Evolutionary conservation across 148 eudicot species (phyloP).

Genomic region (Fagopyrum homotropicum): DNA sequence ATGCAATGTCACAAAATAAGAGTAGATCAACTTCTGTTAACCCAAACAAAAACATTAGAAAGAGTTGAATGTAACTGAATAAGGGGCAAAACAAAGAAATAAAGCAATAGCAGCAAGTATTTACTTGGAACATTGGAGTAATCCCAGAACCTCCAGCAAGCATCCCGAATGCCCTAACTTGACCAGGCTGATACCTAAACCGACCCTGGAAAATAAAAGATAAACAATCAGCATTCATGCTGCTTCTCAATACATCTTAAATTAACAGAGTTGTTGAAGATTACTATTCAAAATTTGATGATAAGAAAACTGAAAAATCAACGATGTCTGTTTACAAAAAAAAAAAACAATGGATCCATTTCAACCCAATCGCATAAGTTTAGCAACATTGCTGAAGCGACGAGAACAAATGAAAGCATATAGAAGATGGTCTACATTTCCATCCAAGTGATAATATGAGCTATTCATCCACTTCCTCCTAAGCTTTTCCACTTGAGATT

Average conservation of each 20-base stretch:
- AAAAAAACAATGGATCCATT: not conserved
- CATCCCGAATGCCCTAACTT: slow-evolving; percentile 89
- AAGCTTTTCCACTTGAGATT: not conserved
- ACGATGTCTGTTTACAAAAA: not conserved
- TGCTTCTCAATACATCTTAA: not conserved
- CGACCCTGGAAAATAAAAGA: slow-evolving; percentile 48
- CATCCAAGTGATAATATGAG: too few species aligned
- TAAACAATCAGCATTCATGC: slow-evolving; percentile 3
- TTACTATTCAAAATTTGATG: not conserved
- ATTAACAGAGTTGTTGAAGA: not conserved
- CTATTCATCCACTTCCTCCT: too few species aligned
- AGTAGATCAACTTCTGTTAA: not conserved
- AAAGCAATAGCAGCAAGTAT: slow-evolving; percentile 10
- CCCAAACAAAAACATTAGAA: not conserved
- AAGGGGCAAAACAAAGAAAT: not conserved
- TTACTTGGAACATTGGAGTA: slow-evolving; percentile 81
- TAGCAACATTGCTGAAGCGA: not conserved
- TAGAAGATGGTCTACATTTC: not conserved
- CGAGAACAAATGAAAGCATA: not conserved
- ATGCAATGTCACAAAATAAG: not conserved
- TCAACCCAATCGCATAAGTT: not conserved
- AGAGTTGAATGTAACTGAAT: not conserved
- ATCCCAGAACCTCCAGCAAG: slow-evolving; percentile 96
- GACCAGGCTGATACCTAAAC: slow-evolving; percentile 77
- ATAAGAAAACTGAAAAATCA: not conserved